Evolutionary conservation across 148 eudicot species (phyloP).

Genomic region (Chenopodium berlandieri): DNA sequence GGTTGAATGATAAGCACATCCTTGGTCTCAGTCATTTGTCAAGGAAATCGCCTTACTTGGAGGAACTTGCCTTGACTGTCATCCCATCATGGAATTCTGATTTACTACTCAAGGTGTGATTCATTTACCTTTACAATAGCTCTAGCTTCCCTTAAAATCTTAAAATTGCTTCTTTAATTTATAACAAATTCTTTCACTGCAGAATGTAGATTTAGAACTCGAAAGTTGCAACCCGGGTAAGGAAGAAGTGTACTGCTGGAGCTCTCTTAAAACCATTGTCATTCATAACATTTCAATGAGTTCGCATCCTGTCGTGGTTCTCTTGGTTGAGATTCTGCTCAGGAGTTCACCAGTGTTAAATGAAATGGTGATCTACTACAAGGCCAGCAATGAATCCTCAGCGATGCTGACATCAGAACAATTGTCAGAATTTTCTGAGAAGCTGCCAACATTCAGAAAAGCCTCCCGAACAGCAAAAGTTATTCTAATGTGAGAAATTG

Average conservation of each 20-base stretch:
- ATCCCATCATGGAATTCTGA: not conserved
- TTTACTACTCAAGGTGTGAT: not conserved
- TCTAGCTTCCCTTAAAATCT: not conserved
- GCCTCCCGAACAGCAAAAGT: constrained; percentile 12
- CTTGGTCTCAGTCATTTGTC: constrained; percentile 4
- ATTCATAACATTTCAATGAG: constrained; percentile 4
- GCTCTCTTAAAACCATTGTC: constrained; percentile 17
- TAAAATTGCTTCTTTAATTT: not conserved
- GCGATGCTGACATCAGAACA: not conserved
- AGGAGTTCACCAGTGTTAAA: constrained; percentile 5
- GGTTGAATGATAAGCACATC: constrained; percentile 25
- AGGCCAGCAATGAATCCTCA: not conserved
- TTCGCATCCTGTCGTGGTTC: not conserved
- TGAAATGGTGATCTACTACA: constrained; percentile 11
- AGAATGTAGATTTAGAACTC: constrained; percentile 10
- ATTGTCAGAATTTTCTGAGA: not conserved
- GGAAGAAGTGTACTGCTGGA: constrained; percentile 14
- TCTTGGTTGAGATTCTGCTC: constrained; percentile 9
- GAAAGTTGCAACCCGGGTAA: not conserved
- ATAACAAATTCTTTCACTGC: not conserved
- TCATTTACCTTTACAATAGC: not conserved
- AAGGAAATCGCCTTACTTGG: constrained; percentile 11
- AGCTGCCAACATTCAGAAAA: constrained; percentile 12
- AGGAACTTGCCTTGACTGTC: constrained; percentile 15
- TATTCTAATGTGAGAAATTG: not conserved